A percentile compares a stretch with the other conserved stretches of the same genome.
Evolutionary conservation across 257 asterid species (phyloP).

Genomic region (Solanum chiquidenum): DNA sequence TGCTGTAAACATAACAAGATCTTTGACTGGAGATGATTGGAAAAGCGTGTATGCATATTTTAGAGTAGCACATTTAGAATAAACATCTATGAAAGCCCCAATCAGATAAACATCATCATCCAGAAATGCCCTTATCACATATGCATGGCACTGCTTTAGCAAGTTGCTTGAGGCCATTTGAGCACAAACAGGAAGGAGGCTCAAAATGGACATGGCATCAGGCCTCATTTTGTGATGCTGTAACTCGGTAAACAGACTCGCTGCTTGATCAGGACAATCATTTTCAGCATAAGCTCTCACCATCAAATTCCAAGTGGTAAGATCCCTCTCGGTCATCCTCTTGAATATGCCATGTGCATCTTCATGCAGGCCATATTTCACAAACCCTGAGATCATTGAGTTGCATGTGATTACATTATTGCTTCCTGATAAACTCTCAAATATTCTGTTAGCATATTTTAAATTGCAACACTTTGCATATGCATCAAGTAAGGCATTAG

Average conservation of each 20-base stretch:
- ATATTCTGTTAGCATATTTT: constrained; percentile 39
- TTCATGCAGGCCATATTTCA: constrained; percentile 23
- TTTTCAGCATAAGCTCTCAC: constrained; percentile 51
- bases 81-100: constrained; percentile 56
- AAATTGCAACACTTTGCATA: constrained; percentile 63
- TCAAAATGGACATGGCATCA: constrained; percentile 51
- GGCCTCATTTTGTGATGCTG: constrained; percentile 44
- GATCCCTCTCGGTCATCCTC: constrained; percentile 50
- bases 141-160: constrained; percentile 74
- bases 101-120: constrained; percentile 47
- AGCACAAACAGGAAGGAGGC: constrained; percentile 60
- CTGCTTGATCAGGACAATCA: constrained; percentile 46
- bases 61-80: constrained; percentile 71
- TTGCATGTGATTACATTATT: constrained; percentile 53
- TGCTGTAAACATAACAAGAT: constrained; percentile 64
- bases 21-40: constrained; percentile 40
- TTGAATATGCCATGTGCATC: constrained; percentile 40
- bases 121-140: constrained; percentile 34
- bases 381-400: constrained; percentile 55
- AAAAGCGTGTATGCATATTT: constrained; percentile 49
- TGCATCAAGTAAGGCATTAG: constrained; percentile 66
- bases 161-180: constrained; percentile 54
- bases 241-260: constrained; percentile 40
- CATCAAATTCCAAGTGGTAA: constrained; percentile 69
- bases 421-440: constrained; percentile 37